Evolutionary conservation across 2,329 filamentous ascomycete species (phyloP).

Genomic region (Fusarium fujikuroi): DNA sequence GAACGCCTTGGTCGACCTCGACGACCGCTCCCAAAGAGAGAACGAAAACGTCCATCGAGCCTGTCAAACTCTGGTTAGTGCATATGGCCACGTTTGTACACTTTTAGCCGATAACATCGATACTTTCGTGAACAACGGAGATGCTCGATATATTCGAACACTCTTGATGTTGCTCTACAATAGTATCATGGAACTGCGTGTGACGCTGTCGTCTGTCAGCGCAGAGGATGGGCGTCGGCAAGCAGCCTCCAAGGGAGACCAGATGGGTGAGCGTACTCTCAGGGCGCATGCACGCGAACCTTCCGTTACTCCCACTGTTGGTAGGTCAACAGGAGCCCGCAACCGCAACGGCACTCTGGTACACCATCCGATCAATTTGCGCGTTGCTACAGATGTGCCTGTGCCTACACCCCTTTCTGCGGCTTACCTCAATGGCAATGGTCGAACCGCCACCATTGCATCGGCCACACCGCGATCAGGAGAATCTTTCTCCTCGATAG

Average conservation of each 20-base stretch:
- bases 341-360: constrained; percentile 52
- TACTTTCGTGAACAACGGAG: constrained; percentile 71
- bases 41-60: constrained; percentile 73
- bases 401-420: constrained; percentile 48
- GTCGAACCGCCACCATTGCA: constrained; percentile 63
- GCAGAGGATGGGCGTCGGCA: constrained; percentile 39
- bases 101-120: constrained; percentile 71
- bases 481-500: constrained; percentile 77
- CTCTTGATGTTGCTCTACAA: constrained; percentile 73
- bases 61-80: constrained; percentile 70
- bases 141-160: constrained; percentile 73
- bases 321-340: constrained; percentile 53
- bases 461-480: constrained; percentile 82
- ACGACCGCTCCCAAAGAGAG: constrained; percentile 61
- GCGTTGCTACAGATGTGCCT: constrained; percentile 66
- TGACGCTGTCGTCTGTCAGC: constrained; percentile 57
- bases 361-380: constrained; percentile 64
- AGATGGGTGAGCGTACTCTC: constrained; percentile 58
- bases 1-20: constrained; percentile 57
- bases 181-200: constrained; percentile 73
- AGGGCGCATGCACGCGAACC: constrained; percentile 63
- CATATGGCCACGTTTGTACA: constrained; percentile 73
- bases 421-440: constrained; percentile 60
- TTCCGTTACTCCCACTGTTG: constrained; percentile 64
- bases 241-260: constrained; percentile 21